A percentile compares a stretch with the other conserved stretches of the same genome.
These are phyloP conservation scores for Bryum argenteum DNA, from an alignment of 225 moss, liverwort and hornwort genomes.

Conservation along the genomic window DNA sequence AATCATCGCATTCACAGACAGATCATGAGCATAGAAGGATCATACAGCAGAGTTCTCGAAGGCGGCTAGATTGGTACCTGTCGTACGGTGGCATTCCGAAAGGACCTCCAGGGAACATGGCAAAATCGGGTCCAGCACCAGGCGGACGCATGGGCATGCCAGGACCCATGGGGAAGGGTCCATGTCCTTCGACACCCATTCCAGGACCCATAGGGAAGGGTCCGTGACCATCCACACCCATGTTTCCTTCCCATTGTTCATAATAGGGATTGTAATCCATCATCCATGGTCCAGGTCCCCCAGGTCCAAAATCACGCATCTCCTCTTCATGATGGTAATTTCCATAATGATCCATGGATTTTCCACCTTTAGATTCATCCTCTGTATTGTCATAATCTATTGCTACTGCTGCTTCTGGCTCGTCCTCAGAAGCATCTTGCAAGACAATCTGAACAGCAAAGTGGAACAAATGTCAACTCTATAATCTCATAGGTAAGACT, in stretches of 20 bases:
- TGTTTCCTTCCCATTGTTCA: slow-evolving; percentile 66
- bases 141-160: slow-evolving; percentile 90
- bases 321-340: slow-evolving; percentile 58
- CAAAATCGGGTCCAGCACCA: slow-evolving; percentile 78
- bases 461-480: slow-evolving; percentile 12
- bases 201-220: slow-evolving; percentile 56
- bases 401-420: slow-evolving; percentile 53
- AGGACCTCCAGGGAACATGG: slow-evolving; percentile 86
- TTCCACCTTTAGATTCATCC: slow-evolving; percentile 70
- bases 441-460: slow-evolving; percentile 75
- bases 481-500: slow-evolving; percentile 6
- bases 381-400: slow-evolving; percentile 53
- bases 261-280: slow-evolving; percentile 59
- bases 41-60: neutral
- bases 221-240: slow-evolving; percentile 70
- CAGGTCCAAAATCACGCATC: slow-evolving; percentile 57
- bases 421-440: slow-evolving; percentile 89
- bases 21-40: neutral
- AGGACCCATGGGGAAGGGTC: slow-evolving; percentile 79
- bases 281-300: slow-evolving; percentile 58
- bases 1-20: neutral
- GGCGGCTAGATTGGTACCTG: slow-evolving; percentile 54
- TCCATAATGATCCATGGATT: slow-evolving; percentile 45
- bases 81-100: slow-evolving; percentile 82
- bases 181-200: slow-evolving; percentile 86